These are phyloP conservation scores for Amylostereum chailletii DNA, from an alignment of 1,284 basidiomycete genomes.

Conservation along the genomic window DNA sequence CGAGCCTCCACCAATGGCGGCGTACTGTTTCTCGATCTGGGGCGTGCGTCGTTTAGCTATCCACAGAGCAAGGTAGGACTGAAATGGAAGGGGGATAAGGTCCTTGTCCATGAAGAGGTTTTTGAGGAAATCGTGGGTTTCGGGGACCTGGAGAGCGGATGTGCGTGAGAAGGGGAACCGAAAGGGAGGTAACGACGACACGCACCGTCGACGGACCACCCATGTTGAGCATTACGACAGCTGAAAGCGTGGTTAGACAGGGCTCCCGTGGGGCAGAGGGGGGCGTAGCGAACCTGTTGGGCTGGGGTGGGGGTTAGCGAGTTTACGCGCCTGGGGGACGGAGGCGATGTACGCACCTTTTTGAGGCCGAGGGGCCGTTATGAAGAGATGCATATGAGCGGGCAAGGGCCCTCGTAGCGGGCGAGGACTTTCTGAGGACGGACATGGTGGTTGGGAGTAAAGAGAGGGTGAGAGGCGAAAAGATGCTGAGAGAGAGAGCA, in stretches of 20 bases:
- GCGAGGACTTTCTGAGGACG: conserved; percentile 5
- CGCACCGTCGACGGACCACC: conserved; percentile 89
- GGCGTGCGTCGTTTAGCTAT: conserved; percentile 93
- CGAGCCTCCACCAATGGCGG: conserved; percentile 92
- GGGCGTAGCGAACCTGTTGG: conserved; percentile 46
- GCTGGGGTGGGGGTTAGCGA: conserved; percentile 21
- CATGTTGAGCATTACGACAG: conserved; percentile 98
- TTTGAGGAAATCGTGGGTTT: conserved; percentile 87
- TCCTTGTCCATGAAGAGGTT: conserved; percentile 94
- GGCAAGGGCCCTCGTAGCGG: conserved; percentile 13
- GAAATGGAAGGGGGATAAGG: conserved; percentile 93
- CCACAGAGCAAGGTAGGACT: conserved; percentile 77
- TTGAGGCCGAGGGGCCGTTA: conserved; percentile 23
- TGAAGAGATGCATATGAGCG: conserved; percentile 29
- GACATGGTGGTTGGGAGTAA: conserved; percentile 2
- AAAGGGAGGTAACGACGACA: not conserved
- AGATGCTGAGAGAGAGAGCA: not conserved
- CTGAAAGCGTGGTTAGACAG: conserved; percentile 27
- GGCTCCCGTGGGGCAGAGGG: not conserved
- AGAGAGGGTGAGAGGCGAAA: not conserved
- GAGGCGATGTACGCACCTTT: conserved; percentile 21
- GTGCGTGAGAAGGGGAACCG: not conserved
- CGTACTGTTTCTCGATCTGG: conserved; percentile 91
- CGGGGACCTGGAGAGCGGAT: conserved; percentile 48
- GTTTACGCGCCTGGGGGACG: not conserved